Base-by-base conservation (phyloP, 495 filamentous ascomycete species). In the Oidiodendron maius region DNA sequence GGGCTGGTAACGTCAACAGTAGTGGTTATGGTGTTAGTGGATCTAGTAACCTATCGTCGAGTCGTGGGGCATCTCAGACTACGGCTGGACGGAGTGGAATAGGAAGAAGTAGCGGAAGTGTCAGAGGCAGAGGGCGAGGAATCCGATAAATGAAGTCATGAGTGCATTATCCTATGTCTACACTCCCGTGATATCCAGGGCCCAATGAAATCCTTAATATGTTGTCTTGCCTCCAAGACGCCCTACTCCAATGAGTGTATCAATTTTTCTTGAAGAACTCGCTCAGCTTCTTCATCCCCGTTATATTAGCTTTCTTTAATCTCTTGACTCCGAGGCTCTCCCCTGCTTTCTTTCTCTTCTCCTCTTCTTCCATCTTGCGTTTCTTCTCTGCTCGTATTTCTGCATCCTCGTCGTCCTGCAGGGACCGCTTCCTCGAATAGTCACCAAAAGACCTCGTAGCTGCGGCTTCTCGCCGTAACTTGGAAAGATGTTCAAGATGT, bases 281-380 rank as follows among this genome's bases (percentile, higher is more conserved):
- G 55, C 89, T 96, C 81, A 98, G 78, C 74, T 96, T 97, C 75
- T 86, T 89, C 93, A 99, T 99, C 21, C 93, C 94, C 13, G 59
- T 78, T 0, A 82, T 89, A 62, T 96, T 85, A 12, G 87, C 91
- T 69, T 96, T 97, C 62, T 83, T 84, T 58, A 99, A 60, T 32
- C 91, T 75, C 56, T 76, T 81, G 1, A 95, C 79, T 0, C 77
- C 90, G 16, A 78, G 71, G 53, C 84, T 91, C 66, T 87, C 77
- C 12, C 72, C 71, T 6, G 74, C 75, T 63, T 88, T 89, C 55
- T 80, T 76, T 30, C 66, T 64, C 64, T 78, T 80, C 17, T 81
- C 74, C 36, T 80, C 80, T 13, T 77, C 78, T 22, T 75, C 75
- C 64, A 79, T 78, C 61, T 79, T 81, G 44, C 78, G 77, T 67